A percentile compares a stretch with the other conserved stretches of the same genome.
These are phyloP conservation scores for Coniella vitis DNA, from an alignment of 2,329 filamentous ascomycete genomes.

Conservation along the genomic window DNA sequence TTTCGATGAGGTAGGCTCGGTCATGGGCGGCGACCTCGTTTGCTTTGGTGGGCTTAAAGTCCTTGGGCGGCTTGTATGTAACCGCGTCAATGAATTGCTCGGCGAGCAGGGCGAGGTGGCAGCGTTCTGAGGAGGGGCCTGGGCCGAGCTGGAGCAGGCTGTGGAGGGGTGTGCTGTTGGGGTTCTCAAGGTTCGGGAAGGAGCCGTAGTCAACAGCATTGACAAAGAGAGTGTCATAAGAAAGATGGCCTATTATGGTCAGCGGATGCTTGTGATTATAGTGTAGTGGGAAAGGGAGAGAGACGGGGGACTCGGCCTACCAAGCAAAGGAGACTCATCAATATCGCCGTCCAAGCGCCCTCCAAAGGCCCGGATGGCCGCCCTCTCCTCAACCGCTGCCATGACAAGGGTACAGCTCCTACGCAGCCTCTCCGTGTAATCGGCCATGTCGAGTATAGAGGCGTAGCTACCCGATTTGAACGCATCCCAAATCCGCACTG, in stretches of 20 bases:
- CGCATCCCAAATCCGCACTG: constrained; percentile 39
- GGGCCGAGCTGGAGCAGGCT: constrained; percentile 44
- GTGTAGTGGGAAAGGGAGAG: no score
- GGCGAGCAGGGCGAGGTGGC: constrained; percentile 40
- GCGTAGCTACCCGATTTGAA: constrained; percentile 45
- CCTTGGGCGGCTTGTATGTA: constrained; percentile 39
- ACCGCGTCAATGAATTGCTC: constrained; percentile 48
- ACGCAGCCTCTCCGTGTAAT: constrained; percentile 36
- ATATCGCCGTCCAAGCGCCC: constrained; percentile 32
- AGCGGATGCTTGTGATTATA: no score
- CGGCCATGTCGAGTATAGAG: constrained; percentile 41
- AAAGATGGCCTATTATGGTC: constrained; percentile 31
- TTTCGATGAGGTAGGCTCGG: constrained; percentile 36
- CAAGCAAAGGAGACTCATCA: constrained; percentile 36
- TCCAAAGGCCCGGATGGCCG: constrained; percentile 37
- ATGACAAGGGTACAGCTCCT: constrained; percentile 46
- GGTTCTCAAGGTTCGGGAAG: constrained; percentile 40
- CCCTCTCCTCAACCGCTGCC: constrained; percentile 44
- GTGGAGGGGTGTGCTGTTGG: constrained; percentile 31
- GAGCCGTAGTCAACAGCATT: constrained; percentile 46
- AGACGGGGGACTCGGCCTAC: constrained; percentile 29
- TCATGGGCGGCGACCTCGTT: constrained; percentile 33
- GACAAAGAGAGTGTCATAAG: constrained; percentile 31
- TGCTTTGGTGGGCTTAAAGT: constrained; percentile 41
- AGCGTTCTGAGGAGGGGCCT: constrained; percentile 41